A percentile compares a stretch with the other conserved stretches of the same genome.
Conservation (phyloP, 1,284 basidiomycete species). For the Entoloma clypeatum region DNA sequence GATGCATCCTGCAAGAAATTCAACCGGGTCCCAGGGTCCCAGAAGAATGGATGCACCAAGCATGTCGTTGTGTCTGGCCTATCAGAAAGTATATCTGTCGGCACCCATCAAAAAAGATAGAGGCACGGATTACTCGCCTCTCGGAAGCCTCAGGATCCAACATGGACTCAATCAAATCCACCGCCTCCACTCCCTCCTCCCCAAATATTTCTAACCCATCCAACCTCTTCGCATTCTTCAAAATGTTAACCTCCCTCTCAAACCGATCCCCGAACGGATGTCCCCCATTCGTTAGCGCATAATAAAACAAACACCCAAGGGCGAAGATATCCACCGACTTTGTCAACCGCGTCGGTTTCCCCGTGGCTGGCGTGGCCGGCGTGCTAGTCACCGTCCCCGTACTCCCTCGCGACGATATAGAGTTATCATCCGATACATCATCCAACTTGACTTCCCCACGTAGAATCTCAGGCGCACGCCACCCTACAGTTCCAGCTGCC, state of each 20-base stretch:
- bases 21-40: slow-evolving; percentile 83
- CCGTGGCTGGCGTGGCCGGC: slow-evolving; percentile 33
- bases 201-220: slow-evolving; percentile 73
- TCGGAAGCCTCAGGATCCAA: slow-evolving; percentile 68
- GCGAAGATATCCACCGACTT: slow-evolving; percentile 95
- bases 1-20: slow-evolving; percentile 96
- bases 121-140: slow-evolving; percentile 47
- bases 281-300: slow-evolving; percentile 80
- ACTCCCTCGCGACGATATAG: slow-evolving; percentile 64
- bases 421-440: slow-evolving; percentile 60
- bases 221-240: slow-evolving; percentile 74
- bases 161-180: slow-evolving; percentile 75
- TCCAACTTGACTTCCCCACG: slow-evolving; percentile 88
- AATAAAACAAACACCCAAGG: slow-evolving; percentile 90
- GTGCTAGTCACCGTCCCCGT: slow-evolving; percentile 41
- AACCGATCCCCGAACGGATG: slow-evolving; percentile 92
- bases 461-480: slow-evolving; percentile 93
- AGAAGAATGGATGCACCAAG: slow-evolving; percentile 94
- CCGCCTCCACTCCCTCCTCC: slow-evolving; percentile 88
- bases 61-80: slow-evolving; percentile 88
- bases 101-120: not conserved
- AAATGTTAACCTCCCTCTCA: slow-evolving; percentile 88
- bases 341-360: slow-evolving; percentile 68
- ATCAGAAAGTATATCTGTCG: slow-evolving; percentile 2
- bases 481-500: slow-evolving; percentile 89